Base-by-base conservation (phyloP, 179 eudicot genomes). In the Beta macrorhiza region DNA sequence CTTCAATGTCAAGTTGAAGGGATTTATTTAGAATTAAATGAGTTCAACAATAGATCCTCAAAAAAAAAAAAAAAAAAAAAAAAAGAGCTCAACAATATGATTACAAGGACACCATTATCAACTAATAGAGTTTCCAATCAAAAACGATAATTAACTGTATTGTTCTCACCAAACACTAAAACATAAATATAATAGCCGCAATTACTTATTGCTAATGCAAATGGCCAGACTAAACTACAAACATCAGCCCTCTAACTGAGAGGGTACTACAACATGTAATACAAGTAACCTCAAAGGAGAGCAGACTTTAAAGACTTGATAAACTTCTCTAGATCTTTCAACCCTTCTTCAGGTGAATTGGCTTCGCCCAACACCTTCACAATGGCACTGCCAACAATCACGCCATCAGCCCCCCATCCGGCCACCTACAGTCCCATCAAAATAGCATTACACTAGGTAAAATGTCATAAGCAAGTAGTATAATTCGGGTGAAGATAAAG, bases 351-450 rank as follows among this genome's bases (percentile, higher is more conserved):
- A 0, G 99, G 91, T 57, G 99, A 88, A 78, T 88, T 89, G 15
- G 97, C 93, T 58, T 93, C 99, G 17, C 91, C 92, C 72, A 95
- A 82, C 58, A 93, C 44, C 88, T 80, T 91, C 72, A 95, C 98
- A 76, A 91, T 89, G 11, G 99, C 99, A 56, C 99, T 95, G 15
- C 99, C 99, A 51, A 95, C 94, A 75, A 95, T 95, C 79, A 95
- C 96, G 4, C 99, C 99, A 88, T 95, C 99, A 8, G 99, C 98
- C 81, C 99, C 99, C 99, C 99, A 95, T 83, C 86, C 92, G 5
- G 91, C 97, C 64, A 95, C 86, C 97, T 93, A 82, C 59, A 57
- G 3, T 13, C 58, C 45, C 78, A 73, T n/a, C 15, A n/a, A 79
- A 75, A 76, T 4, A 15, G 14, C 16, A 62, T 2, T 37, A 32